Evolutionary conservation across 2,329 filamentous ascomycete species (phyloP), one percentile per base, ranked within the genome.

Genomic region (Bipolaris victoriae): DNA sequence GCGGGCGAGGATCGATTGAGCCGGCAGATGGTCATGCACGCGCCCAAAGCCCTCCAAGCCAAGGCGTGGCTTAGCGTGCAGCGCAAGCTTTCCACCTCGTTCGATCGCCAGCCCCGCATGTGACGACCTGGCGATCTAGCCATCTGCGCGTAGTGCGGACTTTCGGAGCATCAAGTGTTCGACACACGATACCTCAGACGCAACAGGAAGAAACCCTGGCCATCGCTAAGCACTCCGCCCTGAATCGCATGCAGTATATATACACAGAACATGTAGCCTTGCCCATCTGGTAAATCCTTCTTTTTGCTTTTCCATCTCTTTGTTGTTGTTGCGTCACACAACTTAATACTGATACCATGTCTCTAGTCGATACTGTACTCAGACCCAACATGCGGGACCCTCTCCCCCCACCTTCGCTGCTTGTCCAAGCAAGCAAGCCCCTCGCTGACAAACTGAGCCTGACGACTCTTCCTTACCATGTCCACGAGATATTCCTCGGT

Each of bases 401-500:
- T 1, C 90, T 92, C 69, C 85, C 87, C 36, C 64, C 81, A 62
- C 87, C 87, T 52, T 82, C 83, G 52, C 79, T 80, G 78, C 80
- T 88, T 52, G 76, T 82, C 61, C 68, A 77, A 59, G 81, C 86
- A 57, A 79, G 87, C 49, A 82, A 86, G 73, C 90, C 90, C 11
- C 81, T 86, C 70, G 87, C 89, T 58, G 83, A 89, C 62, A 80
- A 78, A 62, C 78, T 89, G 58, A 76, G 79, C 51, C 79, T 94
- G 46, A 81, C 83, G 3, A 88, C 88, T 2, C 82, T 95, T n/a
- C 89, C 90, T 6, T 79, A 88, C 40, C 91, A 95, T 76, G 82
- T 90, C 62, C 91, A 95, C 78, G 90, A 95, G 76, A 83, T 94
- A 31, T 60, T 92, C 53, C 78, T 86, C 59, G 86, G 87, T 39